These are phyloP conservation scores for Pseudopediastrum boryanum DNA, from an alignment of 139 green algal genomes.

Conservation along the genomic window DNA sequence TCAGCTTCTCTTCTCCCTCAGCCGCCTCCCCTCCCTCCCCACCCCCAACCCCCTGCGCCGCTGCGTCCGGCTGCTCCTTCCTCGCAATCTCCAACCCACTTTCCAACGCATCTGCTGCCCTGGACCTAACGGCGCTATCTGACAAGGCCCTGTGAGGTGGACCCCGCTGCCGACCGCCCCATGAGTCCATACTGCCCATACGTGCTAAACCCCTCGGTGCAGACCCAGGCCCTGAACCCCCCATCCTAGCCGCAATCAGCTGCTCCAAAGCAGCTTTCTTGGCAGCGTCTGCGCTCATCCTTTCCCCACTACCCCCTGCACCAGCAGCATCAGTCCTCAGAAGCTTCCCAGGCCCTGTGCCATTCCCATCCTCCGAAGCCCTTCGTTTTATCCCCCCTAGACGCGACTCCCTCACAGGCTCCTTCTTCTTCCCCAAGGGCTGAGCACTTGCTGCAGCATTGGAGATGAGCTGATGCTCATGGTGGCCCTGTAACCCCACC, in stretches of 20 bases:
- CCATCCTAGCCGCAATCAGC: constrained; percentile 25
- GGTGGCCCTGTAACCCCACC: no score
- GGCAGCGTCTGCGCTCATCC: constrained; percentile 1
- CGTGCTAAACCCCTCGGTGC: no score
- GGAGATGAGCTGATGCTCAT: no score
- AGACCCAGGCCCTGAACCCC: no score
- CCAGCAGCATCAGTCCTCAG: neutral
- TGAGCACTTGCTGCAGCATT: no score
- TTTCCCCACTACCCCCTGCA: neutral
- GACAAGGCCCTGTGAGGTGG: constrained; percentile 18
- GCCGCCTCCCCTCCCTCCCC: neutral
- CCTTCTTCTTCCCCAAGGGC: no score
- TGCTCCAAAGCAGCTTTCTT: constrained; percentile 33
- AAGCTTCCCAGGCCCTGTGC: neutral
- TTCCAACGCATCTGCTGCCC: constrained; percentile 26
- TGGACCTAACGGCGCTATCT: constrained; percentile 44
- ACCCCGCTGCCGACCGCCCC: no score
- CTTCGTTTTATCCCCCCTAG: no score
- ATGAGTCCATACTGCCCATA: no score
- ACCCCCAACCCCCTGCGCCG: neutral
- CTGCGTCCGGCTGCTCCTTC: constrained; percentile 11
- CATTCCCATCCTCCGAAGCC: neutral
- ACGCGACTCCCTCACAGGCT: no score
- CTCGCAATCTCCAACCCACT: constrained; percentile 29
- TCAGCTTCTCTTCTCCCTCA: no score